These are phyloP conservation scores for Inonotus hispidus DNA, from an alignment of 1,284 basidiomycete genomes.

Conservation along the genomic window DNA sequence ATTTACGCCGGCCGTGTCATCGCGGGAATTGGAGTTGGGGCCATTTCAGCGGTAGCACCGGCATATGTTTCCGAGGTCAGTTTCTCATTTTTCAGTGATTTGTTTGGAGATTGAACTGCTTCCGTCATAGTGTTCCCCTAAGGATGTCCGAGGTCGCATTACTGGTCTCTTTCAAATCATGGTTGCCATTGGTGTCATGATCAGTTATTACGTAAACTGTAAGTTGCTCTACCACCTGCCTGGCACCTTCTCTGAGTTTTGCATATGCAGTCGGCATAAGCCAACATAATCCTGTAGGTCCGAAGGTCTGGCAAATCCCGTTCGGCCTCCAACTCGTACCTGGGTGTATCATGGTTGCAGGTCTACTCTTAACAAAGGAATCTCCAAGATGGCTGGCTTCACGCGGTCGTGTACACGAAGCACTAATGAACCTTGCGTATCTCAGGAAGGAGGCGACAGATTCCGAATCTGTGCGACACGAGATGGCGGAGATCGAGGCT, in stretches of 20 bases:
- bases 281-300: conserved; percentile 42
- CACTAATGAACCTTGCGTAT: conserved; percentile 39
- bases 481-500: conserved; percentile 61
- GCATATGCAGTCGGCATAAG: conserved; percentile 52
- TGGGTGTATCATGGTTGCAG: conserved; percentile 69
- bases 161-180: conserved; percentile 80
- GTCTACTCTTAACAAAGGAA: conserved; percentile 64
- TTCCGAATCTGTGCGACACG: conserved; percentile 45
- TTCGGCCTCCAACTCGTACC: conserved; percentile 76
- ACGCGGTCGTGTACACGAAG: conserved; percentile 32
- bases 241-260: neutral
- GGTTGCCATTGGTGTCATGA: conserved; percentile 71
- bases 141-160: conserved; percentile 66
- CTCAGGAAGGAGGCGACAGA: conserved; percentile 48
- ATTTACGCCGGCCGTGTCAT: conserved; percentile 77
- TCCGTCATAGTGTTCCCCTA: conserved; percentile 51
- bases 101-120: too few species aligned
- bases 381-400: conserved; percentile 34
- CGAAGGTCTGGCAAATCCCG: conserved; percentile 64
- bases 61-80: conserved; percentile 63
- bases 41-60: conserved; percentile 63
- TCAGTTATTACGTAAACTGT: conserved; percentile 77
- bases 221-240: conserved; percentile 23
- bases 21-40: conserved; percentile 64
- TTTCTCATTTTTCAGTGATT: too few species aligned